Evolutionary conservation across 2,329 filamentous ascomycete species (phyloP), one percentile per base, ranked within the genome.

Genomic region (Trichoderma harzianum): DNA sequence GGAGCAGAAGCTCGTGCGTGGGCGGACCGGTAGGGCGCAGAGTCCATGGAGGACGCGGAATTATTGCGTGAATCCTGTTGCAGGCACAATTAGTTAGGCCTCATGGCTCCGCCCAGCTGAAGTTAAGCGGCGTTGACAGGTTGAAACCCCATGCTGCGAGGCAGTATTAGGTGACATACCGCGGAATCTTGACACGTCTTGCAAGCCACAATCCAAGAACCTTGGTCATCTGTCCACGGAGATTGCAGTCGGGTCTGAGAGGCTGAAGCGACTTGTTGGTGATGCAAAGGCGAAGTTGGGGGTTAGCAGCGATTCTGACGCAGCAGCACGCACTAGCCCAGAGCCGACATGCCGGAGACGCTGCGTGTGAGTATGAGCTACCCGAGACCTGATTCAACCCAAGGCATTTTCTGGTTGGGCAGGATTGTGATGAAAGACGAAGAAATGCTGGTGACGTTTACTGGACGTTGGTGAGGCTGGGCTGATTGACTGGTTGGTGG

Each of bases 1-100:
- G 65, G 24, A 67, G 64, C 34, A 67, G 51, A 47, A 47, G 55
- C 55, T 43, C 51, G 36, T 69, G 65, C 36, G 51, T 47, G 7
- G 65, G 34, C 65, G 65, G 65, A 60, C 65, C 65, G 65, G 65
- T 61, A 69, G 65, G 65, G 65, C 65, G 65, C 65, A 69, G 55
- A 69, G 34, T 28, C 65, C 55, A 61, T 51, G 26, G 26, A 32
- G 26, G 55, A 51, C 30, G 28, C 65, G 64, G 64, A 69, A 60
- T 51, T 69, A 21, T 16, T 60, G 65, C 65, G 53, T 47, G 26
- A 51, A 69, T 32, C 26, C 39, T 64, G 62, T 21, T 60, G 53
- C 34, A 58, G 39, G 24, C 34, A 47, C 57, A 28, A 60, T 32
- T 60, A 30, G n/a, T 30, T 30, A 7, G 51, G 65, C 18, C 53